Base-by-base conservation (phyloP, 495 filamentous ascomycete species). In the Penicillium tannophilum region DNA sequence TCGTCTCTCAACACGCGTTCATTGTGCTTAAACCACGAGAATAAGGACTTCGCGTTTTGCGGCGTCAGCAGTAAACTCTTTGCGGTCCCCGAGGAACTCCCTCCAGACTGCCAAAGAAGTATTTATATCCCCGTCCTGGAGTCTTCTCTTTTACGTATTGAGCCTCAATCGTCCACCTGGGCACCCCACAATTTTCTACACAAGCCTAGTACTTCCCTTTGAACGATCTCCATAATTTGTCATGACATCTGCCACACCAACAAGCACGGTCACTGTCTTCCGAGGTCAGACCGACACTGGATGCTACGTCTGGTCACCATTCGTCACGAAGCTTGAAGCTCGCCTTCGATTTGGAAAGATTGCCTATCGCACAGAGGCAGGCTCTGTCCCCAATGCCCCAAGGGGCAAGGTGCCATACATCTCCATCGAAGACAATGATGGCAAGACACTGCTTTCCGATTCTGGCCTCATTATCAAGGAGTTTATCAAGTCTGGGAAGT, bases 281-380 rank as follows among this genome's bases (percentile, higher is more conserved):
- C 80, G 85, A 11, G 83, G 83, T 26, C 84, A 77, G 61, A 66
- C 69, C 35, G 61, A 62, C 12, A 33, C 58, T 4, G 67, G 68
- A 4, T 59, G 49, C 45, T 79, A 87, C 62, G 75, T 78, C 55
- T 86, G 84, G 84, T 88, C 86, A 0, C 85, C 87, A 19, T 89
- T 86, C 62, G 84, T 86, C 50, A 83, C 64, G 36, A 90, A 89
- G 67, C 78, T 88, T 53, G 86, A 90, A 61, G 73, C 81, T 24
- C 85, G 84, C 1, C 74, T 90, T 8, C 85, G 86, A 23, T 78
- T 86, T 54, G 76, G 71, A 5, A 68, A 68, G 0, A 42, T 87
- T 12, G 44, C 70, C 0, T 88, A 90, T 68, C 53, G 45, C 3
- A 59, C 63, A 4, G 79, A 74, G 0, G 31, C 55, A 0, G 86